Percentiles rank a stretch among this genome's conserved stretches.
Conservation (phyloP, 768 basidiomycete genomes). For the Leccinum pellstonianum region DNA sequence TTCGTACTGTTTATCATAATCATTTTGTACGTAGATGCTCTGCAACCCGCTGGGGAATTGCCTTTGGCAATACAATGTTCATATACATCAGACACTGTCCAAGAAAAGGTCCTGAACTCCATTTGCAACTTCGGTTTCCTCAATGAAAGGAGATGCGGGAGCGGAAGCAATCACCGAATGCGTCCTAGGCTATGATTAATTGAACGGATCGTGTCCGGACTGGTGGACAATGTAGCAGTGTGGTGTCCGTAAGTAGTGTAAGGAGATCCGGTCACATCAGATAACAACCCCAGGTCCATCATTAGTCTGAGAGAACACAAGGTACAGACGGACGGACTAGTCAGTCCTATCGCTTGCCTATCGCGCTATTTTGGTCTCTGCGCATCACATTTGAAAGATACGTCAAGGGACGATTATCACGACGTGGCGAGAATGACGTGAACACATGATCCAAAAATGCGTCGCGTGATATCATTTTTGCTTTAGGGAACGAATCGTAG, state of each 20-base stretch:
- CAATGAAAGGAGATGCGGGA: not conserved
- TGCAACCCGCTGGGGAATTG: not conserved
- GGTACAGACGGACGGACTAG: not conserved
- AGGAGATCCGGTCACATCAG: not conserved
- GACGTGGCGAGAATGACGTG: not conserved
- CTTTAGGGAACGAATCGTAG: not conserved
- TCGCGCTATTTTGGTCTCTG: not conserved
- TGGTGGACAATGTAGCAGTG: not conserved
- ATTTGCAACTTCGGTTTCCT: not conserved
- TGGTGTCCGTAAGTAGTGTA: not conserved
- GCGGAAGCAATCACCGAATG: not conserved
- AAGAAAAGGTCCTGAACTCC: not conserved
- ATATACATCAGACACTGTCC: not conserved
- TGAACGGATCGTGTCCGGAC: not conserved
- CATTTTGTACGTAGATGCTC: not conserved
- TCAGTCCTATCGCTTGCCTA: not conserved
- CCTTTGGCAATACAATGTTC: not conserved
- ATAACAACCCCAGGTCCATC: not conserved
- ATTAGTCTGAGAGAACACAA: not conserved
- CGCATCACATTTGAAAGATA: not conserved
- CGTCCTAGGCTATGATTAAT: not conserved
- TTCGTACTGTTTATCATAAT: not conserved
- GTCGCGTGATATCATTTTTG: not conserved
- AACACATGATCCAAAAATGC: not conserved
- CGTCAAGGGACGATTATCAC: not conserved